Base-by-base conservation (phyloP, 208 protist genomes). In the Trypanosoma platydactyli region DNA sequence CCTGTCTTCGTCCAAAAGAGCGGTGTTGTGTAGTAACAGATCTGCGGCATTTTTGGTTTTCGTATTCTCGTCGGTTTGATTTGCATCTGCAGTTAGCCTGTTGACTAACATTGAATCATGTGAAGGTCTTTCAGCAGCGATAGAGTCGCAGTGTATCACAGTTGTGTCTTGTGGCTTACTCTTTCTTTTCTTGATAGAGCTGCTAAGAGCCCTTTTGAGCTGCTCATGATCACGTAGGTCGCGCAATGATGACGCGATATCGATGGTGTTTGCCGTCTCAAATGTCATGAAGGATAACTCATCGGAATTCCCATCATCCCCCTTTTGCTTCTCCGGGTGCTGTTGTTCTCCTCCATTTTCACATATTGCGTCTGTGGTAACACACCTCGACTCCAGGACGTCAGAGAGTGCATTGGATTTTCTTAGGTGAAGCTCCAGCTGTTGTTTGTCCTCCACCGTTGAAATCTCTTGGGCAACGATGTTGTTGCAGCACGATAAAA, bases 361-460 rank as follows among this genome's bases (percentile, higher is more conserved):
- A 25, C 27, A 60, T 48, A 57, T 44, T 54, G 53, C 9, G n/a
- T n/a, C 48, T 48, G 3, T 38, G n/a, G 35, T 49, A 57, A 18
- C 49, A 24, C 24, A 6, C 35, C 50, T 30, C 25, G 22, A 56
- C 52, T 18, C 29, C 27, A 12, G 44, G 6, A 22, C 12, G 12
- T 30, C 45, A 15, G 46, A 57, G 5, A 25, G 1, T 11, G 33
- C n/a, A 13, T 12, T 29, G 25, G 29, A 24, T 16, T 45, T 27
- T 5, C 13, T 5, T 24, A 7, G 18, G 12, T 44, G 12, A 38
- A 52, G 18, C n/a, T 64, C 2, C 25, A 63, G 35, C 13, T 64
- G 15, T 12, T 52, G 33, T 33, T 65, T 73, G 57, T 73, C 67
- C 67, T 73, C 67, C 51, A 62, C 60, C 13, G 67, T 73, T 48